Evolutionary conservation across 345 rosid genomes (phyloP), one percentile per base, ranked within the genome.

Genomic region (Pistacia atlantica): DNA sequence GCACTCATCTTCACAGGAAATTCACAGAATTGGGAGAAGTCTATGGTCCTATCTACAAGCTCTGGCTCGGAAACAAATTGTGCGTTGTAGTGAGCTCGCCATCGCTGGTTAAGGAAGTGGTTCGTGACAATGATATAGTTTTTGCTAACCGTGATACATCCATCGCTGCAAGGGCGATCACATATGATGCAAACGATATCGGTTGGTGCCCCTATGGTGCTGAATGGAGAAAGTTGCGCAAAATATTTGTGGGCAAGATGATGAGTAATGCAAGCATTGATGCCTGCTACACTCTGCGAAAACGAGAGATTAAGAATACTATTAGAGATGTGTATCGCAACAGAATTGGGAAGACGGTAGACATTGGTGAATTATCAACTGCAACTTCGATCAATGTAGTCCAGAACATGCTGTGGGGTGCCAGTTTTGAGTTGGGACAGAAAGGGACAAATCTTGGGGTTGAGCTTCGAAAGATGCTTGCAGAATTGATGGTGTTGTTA

Each of bases 41-140:
- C 0, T 80, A 84, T 18, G 87, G 89, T 2, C 84, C 87, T 45
- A 86, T 86, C 45, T 86, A 77, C 79, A 86, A 83, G 72, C 84
- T 88, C 31, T 22, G 25, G 25, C 25, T 22, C 25, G 25, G 25
- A 22, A 22, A 22, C 25, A 22, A 22, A 22, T 22, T 22, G 0
- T 22, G 25, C 0, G 25, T 22, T 22, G 25, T 22, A 0, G 25
- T 22, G 25, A 22, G 25, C 25, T 22, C 25, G 25, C 25, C 25
- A 22, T 22, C 25, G 25, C 25, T 22, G 25, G 25, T 22, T 22
- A 22, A 22, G 25, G 25, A 22, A 22, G 25, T 22, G 25, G 25
- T 22, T 22, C 25, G 25, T 22, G 25, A 86, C 52, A 82, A 83
- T 0, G 88, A 88, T 63, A 33, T 7, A 1, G 65, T 55, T 0